Evolutionary conservation across 164 flowering plant genomes (phyloP).

Genomic region (Aristolochia contorta): DNA sequence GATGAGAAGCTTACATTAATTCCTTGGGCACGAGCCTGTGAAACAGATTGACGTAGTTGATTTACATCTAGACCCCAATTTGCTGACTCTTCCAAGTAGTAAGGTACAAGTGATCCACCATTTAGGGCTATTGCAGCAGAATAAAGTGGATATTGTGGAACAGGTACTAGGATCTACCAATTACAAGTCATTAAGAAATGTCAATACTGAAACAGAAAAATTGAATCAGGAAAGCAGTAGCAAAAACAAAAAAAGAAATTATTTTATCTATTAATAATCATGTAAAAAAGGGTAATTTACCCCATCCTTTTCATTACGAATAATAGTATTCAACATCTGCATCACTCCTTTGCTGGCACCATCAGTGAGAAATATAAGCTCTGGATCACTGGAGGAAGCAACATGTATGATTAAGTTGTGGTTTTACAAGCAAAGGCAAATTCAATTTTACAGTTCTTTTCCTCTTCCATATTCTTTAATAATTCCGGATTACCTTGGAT

Average conservation of each 20-base stretch:
- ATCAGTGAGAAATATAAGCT: slow-evolving; percentile 91
- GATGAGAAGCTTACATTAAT: slow-evolving; percentile 49
- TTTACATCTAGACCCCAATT: slow-evolving; percentile 93
- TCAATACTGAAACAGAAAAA: background rate
- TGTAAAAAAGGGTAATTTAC: slow-evolving; percentile 24
- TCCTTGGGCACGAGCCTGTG: slow-evolving; percentile 64
- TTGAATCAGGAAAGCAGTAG: background rate
- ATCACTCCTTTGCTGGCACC: slow-evolving; percentile 99
- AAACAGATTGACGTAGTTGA: slow-evolving; percentile 63
- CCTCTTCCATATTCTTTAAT: background rate
- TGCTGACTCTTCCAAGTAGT: slow-evolving; percentile 91
- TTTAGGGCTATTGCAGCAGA: slow-evolving; percentile 79
- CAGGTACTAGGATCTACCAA: slow-evolving; percentile 83
- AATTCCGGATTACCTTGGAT: slow-evolving; percentile 66
- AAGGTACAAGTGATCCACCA: slow-evolving; percentile 95
- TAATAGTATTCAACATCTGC: slow-evolving; percentile 74
- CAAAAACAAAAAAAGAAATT: background rate
- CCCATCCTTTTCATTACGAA: slow-evolving; percentile 77
- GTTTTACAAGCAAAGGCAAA: slow-evolving; percentile 5
- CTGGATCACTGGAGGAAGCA: slow-evolving; percentile 70
- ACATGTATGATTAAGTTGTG: slow-evolving; percentile 12
- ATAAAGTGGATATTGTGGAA: slow-evolving; percentile 98
- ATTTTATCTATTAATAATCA: background rate
- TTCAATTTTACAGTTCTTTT: background rate
- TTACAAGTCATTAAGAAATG: background rate